Conservation (phyloP, 208 protist species). For the Eutreptiella sp. region DNA sequence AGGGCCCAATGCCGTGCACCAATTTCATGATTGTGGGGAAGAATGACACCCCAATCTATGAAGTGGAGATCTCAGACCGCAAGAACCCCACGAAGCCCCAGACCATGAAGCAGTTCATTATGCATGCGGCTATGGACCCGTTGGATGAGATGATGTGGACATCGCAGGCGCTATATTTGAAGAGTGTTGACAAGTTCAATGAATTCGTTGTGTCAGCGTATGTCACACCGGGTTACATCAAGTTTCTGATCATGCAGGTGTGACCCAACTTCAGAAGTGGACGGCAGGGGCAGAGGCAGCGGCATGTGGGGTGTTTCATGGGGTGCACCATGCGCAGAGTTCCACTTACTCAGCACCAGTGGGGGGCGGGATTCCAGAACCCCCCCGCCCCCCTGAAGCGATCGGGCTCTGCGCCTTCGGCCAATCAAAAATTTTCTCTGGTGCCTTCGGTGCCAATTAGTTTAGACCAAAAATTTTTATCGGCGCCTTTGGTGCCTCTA, state of each 20-base stretch:
- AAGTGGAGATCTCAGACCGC: conserved; percentile 9
- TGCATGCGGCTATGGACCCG: conserved; percentile 21
- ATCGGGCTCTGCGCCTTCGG: too few relatives aligned
- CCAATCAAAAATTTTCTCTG: too few relatives aligned
- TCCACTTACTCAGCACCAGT: too few relatives aligned
- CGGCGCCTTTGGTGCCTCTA: too few relatives aligned
- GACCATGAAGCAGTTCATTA: conserved; percentile 27
- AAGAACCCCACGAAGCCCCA: conserved; percentile 1
- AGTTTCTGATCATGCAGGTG: neutral
- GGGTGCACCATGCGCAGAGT: too few relatives aligned
- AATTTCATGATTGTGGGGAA: conserved; percentile 28
- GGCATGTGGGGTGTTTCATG: too few relatives aligned
- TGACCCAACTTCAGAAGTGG: too few relatives aligned
- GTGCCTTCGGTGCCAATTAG: too few relatives aligned
- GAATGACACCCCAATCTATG: conserved; percentile 20
- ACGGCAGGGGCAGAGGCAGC: too few relatives aligned
- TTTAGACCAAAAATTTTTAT: too few relatives aligned
- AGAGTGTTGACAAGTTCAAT: conserved; percentile 23
- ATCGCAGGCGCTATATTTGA: conserved; percentile 17
- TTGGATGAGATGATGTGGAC: conserved; percentile 25
- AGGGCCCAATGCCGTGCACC: neutral
- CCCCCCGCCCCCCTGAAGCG: too few relatives aligned
- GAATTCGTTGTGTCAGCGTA: conserved; percentile 13
- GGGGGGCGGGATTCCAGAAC: too few relatives aligned
- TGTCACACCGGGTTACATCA: conserved; percentile 15